A percentile compares a stretch with the other conserved stretches of the same genome.
These are phyloP conservation scores for Solanum paucissectum DNA, from an alignment of 257 asterid genomes.

Conservation along the genomic window DNA sequence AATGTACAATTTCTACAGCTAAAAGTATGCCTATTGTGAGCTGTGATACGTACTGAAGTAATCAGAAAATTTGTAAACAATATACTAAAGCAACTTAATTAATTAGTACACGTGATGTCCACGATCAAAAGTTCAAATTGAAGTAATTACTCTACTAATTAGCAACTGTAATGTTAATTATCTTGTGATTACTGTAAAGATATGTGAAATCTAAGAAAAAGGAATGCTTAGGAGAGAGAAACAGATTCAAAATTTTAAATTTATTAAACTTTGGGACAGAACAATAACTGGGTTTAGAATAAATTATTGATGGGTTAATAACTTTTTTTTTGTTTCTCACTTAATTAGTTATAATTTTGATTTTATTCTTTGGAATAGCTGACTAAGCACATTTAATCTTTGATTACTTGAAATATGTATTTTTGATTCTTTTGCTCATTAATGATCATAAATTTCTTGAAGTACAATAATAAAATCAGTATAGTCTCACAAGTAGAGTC, in stretches of 20 bases:
- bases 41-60: neutral
- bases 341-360: neutral
- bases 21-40: neutral
- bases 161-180: neutral
- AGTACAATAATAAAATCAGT: neutral
- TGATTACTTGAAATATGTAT: neutral
- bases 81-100: neutral
- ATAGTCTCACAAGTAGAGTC: fast-evolving
- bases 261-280: neutral
- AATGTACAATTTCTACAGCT: neutral
- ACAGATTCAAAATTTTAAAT: neutral
- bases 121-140: neutral
- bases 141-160: neutral
- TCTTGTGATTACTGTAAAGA: neutral
- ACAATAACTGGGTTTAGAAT: neutral
- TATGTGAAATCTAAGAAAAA: neutral
- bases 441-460: neutral
- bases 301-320: neutral
- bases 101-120: neutral
- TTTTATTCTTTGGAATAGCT: neutral
- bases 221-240: neutral
- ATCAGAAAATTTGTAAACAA: neutral
- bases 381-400: neutral
- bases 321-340: neutral
- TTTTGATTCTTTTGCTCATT: neutral